These are phyloP conservation scores for Podila epigama DNA, from an alignment of 192 early-diverging fungal species.

Conservation along the genomic window DNA sequence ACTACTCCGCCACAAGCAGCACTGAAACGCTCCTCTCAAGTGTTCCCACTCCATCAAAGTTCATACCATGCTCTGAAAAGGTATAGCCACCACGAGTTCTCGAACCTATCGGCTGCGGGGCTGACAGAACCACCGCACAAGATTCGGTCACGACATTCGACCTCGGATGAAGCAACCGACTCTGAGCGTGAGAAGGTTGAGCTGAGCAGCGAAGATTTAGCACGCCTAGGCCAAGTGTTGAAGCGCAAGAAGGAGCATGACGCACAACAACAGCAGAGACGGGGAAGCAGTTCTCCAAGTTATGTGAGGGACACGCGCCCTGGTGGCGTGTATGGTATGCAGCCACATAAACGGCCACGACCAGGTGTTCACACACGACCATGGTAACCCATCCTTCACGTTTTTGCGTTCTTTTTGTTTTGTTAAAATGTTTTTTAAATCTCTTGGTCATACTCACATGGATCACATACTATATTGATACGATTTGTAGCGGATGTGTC, in stretches of 20 bases:
- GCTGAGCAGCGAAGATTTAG: background rate
- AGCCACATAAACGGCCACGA: background rate
- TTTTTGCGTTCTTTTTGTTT: too few species aligned
- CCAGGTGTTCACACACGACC: background rate
- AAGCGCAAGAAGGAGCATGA: background rate
- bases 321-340: too few species aligned
- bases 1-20: background rate
- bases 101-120: too few species aligned
- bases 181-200: background rate
- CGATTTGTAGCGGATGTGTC: conserved; percentile 8
- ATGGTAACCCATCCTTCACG: too few species aligned
- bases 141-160: too few species aligned
- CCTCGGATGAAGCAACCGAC: too few species aligned
- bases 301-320: too few species aligned
- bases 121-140: too few species aligned
- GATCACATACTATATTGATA: too few species aligned
- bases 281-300: background rate
- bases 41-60: background rate
- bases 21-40: background rate
- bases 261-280: background rate
- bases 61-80: background rate
- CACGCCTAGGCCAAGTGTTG: background rate
- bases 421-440: too few species aligned
- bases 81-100: background rate
- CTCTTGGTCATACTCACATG: too few species aligned